Evolutionary conservation across 805 yeast species (phyloP), one percentile per base, ranked within the genome.

Genomic region (Ogataea zsoltii): DNA sequence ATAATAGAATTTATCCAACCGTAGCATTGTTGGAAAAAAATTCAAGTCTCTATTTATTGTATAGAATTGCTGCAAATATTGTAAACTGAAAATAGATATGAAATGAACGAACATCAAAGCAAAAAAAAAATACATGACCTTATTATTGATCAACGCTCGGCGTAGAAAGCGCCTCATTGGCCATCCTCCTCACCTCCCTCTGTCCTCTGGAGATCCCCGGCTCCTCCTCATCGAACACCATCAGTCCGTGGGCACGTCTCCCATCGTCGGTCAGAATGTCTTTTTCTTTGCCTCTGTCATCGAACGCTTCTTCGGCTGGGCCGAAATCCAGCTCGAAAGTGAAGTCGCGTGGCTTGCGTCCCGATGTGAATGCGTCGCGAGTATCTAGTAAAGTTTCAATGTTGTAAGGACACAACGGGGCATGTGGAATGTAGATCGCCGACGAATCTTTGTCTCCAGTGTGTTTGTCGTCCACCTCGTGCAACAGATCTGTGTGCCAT

Each of bases 401-500:
- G 29, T 50, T 50, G 40, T 50, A 47, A 17, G 42, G 42, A 26
- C 49, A 44, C 46, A 70, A 52, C 1, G 77, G 76, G n/a, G 60
- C 58, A 7, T 65, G 65, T 2, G 72, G 71, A 47, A 63, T 57
- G 50, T 63, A 72, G 40, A 71, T 49, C 4, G 71, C 77, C n/a
- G 68, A 58, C 2, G 77, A 69, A 45, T 69, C 68, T 4, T 42
- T 26, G 3, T 34, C 33, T 6, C 76, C 76, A 10, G 41, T 46
- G 44, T 69, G 75, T 3, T 53, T 60, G 19, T 59, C 54, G 41
- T 72, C 76, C 19, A 72, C 75, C 23, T 69, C 68, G 47, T 73
- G 77, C 13, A 66, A 61, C 19, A 63, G 42, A 49, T 72, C 77
- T 42, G 69, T 60, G 45, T 73, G 77, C 76, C 76, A 72, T 35